Conservation (phyloP, 2,329 filamentous ascomycete genomes). For the Xylaria sp. region DNA sequence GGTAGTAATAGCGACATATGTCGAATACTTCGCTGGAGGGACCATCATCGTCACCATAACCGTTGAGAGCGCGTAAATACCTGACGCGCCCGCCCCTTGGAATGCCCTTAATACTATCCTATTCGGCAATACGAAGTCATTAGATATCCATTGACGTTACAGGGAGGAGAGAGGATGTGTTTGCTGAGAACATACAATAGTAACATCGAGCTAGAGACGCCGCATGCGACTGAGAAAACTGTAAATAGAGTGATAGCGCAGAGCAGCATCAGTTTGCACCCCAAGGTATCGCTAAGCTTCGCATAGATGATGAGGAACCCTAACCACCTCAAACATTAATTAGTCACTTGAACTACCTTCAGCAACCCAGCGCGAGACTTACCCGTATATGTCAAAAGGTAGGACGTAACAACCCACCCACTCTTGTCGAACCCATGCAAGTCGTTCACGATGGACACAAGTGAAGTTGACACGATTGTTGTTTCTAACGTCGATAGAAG, state of each 20-base stretch:
- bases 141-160: background rate
- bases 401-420: background rate
- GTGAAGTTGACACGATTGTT: background rate
- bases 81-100: background rate
- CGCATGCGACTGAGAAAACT: background rate
- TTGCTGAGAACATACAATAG: background rate
- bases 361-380: background rate
- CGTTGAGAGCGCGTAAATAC: background rate
- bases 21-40: background rate
- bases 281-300: background rate
- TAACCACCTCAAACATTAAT: background rate
- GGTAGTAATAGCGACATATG: background rate
- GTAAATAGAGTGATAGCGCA: background rate
- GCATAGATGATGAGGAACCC: background rate
- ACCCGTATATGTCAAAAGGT: background rate
- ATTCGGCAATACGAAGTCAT: background rate
- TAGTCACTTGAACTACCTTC: background rate
- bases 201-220: background rate
- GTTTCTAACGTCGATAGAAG: background rate
- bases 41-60: background rate
- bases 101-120: background rate
- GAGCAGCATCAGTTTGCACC: background rate
- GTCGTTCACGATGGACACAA: background rate
- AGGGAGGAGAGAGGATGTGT: background rate
- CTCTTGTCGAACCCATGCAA: background rate